Conservation (phyloP, 495 filamentous ascomycete species). For the Penicillium ochrochloron region DNA sequence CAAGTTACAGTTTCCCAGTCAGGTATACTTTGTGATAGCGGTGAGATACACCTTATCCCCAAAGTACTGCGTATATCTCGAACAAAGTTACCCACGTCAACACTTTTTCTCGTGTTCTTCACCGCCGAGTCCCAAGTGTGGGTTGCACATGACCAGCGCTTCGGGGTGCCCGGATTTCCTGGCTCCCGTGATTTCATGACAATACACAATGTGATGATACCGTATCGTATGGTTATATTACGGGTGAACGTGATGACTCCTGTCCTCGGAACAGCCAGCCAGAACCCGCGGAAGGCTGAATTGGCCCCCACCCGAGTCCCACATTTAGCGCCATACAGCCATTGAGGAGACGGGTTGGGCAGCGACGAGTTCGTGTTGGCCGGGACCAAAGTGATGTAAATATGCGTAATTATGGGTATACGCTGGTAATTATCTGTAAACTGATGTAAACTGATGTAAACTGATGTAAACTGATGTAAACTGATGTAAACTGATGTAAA, state of each 20-base stretch:
- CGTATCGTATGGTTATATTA: background rate
- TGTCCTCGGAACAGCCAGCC: background rate
- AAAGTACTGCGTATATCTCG: background rate
- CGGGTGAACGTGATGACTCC: background rate
- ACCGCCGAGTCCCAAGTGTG: background rate
- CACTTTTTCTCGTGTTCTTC: background rate
- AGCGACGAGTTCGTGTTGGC: background rate
- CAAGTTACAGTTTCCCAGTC: background rate
- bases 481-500: too few relatives aligned
- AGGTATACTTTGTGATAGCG: background rate
- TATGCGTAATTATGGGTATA: background rate
- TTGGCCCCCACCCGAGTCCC: background rate
- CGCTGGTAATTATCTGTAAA: background rate
- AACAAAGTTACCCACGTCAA: background rate
- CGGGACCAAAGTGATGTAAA: background rate
- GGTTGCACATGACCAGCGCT: slow-evolving; percentile 14
- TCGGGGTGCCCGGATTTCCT: slow-evolving; percentile 17
- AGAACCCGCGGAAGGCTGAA: background rate
- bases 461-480: too few relatives aligned
- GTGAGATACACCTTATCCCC: background rate
- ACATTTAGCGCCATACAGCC: background rate
- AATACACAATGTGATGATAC: background rate
- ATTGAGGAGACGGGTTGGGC: background rate
- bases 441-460: too few relatives aligned
- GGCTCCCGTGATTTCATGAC: slow-evolving; percentile 6